Conservation (phyloP, 768 basidiomycete species). For the Tricholoma furcatifolium region DNA sequence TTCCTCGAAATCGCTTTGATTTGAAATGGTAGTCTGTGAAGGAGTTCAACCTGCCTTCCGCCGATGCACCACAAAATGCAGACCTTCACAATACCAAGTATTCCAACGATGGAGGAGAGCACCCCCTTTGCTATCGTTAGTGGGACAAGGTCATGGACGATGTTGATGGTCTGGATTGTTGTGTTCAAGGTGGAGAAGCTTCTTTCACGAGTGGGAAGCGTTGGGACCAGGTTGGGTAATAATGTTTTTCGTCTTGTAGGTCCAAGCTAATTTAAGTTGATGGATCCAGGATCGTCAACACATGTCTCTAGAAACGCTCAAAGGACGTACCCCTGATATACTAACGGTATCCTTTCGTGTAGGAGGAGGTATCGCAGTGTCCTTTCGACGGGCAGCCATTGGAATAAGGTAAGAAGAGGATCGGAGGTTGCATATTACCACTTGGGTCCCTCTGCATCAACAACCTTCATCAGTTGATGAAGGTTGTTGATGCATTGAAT, state of each 20-base stretch:
- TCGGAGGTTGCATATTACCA: neutral
- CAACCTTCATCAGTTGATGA: too few species aligned
- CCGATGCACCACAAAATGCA: neutral
- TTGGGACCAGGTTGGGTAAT: neutral
- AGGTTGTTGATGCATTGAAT: too few species aligned
- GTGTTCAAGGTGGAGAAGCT: too few species aligned
- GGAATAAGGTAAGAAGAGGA: neutral
- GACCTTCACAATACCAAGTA: slow-evolving; percentile 10
- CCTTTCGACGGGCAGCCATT: neutral
- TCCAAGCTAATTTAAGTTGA: neutral
- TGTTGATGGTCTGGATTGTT: too few species aligned
- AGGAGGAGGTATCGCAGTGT: neutral
- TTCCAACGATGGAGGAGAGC: slow-evolving; percentile 3
- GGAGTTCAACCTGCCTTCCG: neutral
- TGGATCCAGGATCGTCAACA: too few species aligned
- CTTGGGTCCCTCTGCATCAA: neutral
- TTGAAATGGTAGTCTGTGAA: slow-evolving; percentile 2
- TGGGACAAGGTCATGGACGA: slow-evolving; percentile 3
- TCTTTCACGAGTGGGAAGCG: too few species aligned
- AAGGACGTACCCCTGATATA: neutral
- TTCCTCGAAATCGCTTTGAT: slow-evolving; percentile 6
- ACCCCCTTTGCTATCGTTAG: slow-evolving; percentile 2
- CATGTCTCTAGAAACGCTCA: neutral
- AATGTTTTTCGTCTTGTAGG: neutral
- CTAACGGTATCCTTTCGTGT: neutral